Evolutionary conservation across 164 flowering plant species (phyloP).

Genomic region (Malania oleifera): DNA sequence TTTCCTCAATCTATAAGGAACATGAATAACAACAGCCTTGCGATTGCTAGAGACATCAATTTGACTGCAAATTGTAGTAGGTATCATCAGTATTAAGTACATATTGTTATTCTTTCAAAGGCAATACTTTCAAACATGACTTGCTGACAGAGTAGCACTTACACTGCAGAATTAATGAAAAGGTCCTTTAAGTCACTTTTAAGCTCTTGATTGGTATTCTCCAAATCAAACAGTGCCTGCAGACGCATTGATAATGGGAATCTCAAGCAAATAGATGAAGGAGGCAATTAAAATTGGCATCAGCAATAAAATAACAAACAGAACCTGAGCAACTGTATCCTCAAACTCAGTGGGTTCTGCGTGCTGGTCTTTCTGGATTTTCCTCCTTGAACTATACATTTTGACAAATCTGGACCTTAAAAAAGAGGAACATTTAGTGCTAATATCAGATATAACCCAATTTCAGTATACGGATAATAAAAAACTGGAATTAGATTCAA

Average conservation of each 20-base stretch:
- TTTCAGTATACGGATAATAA: too few species aligned
- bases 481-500: too few species aligned
- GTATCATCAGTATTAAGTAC: not conserved
- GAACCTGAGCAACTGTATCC: slow-evolving; percentile 73
- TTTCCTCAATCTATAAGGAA: slow-evolving; percentile 80
- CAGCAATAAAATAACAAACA: too few species aligned
- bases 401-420: slow-evolving; percentile 21
- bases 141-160: not conserved
- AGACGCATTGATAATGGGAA: slow-evolving; percentile 4
- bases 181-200: too few species aligned
- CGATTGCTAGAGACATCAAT: slow-evolving; percentile 73
- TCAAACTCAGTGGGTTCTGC: slow-evolving; percentile 65
- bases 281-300: not conserved
- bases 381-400: slow-evolving; percentile 58
- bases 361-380: slow-evolving; percentile 65
- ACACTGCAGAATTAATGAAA: too few species aligned
- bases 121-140: not conserved
- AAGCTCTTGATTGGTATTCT: too few species aligned
- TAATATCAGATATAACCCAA: too few species aligned
- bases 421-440: too few species aligned
- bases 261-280: not conserved
- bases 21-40: slow-evolving; percentile 79
- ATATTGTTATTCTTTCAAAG: not conserved
- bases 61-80: slow-evolving; percentile 45
- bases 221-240: slow-evolving; percentile 70